phyloP scores from a whole-genome alignment of 140 eudicot species.

The Flaveria floridana region DNA sequence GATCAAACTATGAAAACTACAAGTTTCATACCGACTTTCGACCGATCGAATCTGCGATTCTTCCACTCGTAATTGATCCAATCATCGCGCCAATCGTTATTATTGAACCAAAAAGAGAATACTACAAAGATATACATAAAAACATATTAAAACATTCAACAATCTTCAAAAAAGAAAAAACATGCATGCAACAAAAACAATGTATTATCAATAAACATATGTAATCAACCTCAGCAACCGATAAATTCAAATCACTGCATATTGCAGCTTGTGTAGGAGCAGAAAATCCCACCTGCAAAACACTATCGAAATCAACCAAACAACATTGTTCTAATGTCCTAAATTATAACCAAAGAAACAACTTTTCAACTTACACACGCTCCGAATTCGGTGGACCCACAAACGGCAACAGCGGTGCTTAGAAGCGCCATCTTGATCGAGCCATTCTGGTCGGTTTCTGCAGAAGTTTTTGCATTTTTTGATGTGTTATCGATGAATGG shows the following conservation, averaged over 20 bases:
- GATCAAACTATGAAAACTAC: background rate
- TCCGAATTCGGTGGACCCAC: conserved; percentile 87
- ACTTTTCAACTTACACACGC: conserved; percentile 58
- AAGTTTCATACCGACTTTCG: conserved; percentile 66
- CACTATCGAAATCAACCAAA: conserved; percentile 10
- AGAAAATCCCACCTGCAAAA: conserved; percentile 76
- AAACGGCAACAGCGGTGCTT: conserved; percentile 70
- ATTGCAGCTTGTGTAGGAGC: conserved; percentile 69
- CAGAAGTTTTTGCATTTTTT: conserved; percentile 31
- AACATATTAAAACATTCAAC: background rate
- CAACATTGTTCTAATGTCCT: background rate
- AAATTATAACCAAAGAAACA: background rate
- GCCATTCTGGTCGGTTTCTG: conserved; percentile 29
- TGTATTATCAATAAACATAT: background rate
- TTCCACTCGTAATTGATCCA: conserved; percentile 73
- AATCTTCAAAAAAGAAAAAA: background rate
- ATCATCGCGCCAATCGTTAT: conserved; percentile 74
- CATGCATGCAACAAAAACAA: background rate
- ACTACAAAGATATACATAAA: conserved; percentile 33
- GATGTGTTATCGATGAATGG: conserved; percentile 42
- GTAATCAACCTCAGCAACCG: conserved; percentile 52
- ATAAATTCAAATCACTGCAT: conserved; percentile 44
- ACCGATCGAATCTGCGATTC: conserved; percentile 61
- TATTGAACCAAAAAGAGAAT: conserved; percentile 74
- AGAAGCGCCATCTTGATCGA: conserved; percentile 58